A percentile compares a stretch with the other conserved stretches of the same genome.
Evolutionary conservation across 2,329 filamentous ascomycete species (phyloP).

Genomic region (Botrytis paeoniae): DNA sequence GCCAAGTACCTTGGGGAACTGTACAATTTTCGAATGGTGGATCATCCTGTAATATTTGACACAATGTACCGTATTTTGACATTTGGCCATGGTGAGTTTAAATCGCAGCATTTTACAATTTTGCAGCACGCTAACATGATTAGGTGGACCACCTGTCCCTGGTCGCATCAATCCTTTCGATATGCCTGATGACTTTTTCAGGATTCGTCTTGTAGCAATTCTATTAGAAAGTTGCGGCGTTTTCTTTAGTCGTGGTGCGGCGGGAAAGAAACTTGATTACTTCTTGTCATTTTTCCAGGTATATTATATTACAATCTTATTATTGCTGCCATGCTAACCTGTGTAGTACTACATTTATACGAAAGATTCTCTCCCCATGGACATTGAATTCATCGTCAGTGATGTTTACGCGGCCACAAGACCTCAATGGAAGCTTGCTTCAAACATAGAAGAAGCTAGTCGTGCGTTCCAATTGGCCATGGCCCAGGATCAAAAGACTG

Average conservation of each 20-base stretch:
- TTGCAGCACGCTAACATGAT: constrained; percentile 33
- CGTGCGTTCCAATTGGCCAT: constrained; percentile 84
- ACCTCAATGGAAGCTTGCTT: constrained; percentile 88
- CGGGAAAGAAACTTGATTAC: constrained; percentile 96
- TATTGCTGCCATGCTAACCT: constrained; percentile 24
- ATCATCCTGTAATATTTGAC: constrained; percentile 93
- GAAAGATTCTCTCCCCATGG: constrained; percentile 89
- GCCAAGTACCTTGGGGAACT: constrained; percentile 95
- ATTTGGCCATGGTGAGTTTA: constrained; percentile 66
- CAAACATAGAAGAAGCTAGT: constrained; percentile 77
- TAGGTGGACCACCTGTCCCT: constrained; percentile 73
- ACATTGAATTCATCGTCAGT: constrained; percentile 94
- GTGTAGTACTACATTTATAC: constrained; percentile 83
- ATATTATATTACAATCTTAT: constrained; percentile 21
- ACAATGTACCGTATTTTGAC: constrained; percentile 91
- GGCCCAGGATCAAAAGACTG: constrained; percentile 80
- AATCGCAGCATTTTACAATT: neutral
- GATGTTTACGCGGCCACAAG: constrained; percentile 83
- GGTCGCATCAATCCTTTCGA: constrained; percentile 77
- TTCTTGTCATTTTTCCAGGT: constrained; percentile 94
- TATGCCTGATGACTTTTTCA: constrained; percentile 90
- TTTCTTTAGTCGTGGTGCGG: constrained; percentile 89
- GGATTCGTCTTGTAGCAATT: constrained; percentile 84
- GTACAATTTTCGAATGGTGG: constrained; percentile 96
- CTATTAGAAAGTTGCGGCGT: constrained; percentile 93